Conservation (phyloP, 2,329 filamentous ascomycete species). For the Colletotrichum echinochloae region DNA sequence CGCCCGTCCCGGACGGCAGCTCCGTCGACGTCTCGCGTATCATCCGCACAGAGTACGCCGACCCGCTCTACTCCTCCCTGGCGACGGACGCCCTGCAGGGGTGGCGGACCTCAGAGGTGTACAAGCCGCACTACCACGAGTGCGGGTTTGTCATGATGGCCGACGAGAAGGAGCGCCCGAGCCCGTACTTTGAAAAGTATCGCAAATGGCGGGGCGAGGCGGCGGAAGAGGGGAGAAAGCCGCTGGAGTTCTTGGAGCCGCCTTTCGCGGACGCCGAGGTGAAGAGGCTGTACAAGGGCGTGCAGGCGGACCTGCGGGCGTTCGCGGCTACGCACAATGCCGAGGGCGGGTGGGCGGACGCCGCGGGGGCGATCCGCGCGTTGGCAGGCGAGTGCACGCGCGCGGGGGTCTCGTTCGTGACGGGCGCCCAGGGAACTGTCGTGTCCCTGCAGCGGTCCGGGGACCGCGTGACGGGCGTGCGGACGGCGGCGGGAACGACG, state of each 20-base stretch:
- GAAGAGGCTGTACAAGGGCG: constrained; percentile 25
- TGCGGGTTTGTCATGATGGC: constrained; percentile 50
- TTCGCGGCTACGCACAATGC: constrained; percentile 43
- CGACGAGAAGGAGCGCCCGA: constrained; percentile 40
- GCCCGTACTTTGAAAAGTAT: constrained; percentile 18
- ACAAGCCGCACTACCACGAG: constrained; percentile 47
- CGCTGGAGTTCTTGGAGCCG: constrained; percentile 38
- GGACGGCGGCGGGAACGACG: constrained; percentile 46
- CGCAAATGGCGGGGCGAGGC: constrained; percentile 15
- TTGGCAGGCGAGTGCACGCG: constrained; percentile 46
- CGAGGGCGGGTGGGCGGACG: constrained; percentile 50
- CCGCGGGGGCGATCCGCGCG: constrained; percentile 45
- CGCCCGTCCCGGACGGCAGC: constrained; percentile 53
- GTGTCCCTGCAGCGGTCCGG: constrained; percentile 42
- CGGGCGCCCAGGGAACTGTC: constrained; percentile 47
- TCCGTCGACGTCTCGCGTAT: constrained; percentile 57
- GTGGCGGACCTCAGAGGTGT: constrained; percentile 44
- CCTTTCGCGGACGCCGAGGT: constrained; percentile 48
- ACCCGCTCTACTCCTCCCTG: constrained; percentile 70
- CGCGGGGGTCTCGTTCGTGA: constrained; percentile 49
- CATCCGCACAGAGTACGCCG: constrained; percentile 70
- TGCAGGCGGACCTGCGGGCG: constrained; percentile 30
- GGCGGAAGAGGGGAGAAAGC: constrained; percentile 24
- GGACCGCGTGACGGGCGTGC: constrained; percentile 44
- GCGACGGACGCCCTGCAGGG: constrained; percentile 44